Conservation (phyloP, 2,329 filamentous ascomycete species). For the Gnomoniopsis smithogilvyi region DNA sequence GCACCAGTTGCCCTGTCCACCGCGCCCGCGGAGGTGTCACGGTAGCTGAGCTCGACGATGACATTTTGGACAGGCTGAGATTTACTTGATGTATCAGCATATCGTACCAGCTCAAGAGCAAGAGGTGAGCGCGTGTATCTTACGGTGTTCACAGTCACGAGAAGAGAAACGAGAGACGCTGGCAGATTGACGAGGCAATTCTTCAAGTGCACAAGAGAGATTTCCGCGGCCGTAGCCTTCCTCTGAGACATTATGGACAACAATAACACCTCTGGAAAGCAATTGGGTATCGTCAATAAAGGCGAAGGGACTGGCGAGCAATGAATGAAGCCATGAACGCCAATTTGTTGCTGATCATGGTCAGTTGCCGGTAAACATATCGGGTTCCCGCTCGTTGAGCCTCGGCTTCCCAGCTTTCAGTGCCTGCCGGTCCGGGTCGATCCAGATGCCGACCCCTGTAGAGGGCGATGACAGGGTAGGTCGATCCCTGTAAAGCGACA, state of each 20-base stretch:
- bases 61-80: conserved; percentile 87
- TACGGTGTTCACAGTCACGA: conserved; percentile 89
- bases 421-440: background rate
- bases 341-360: background rate
- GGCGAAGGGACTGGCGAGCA: background rate
- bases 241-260: conserved; percentile 28
- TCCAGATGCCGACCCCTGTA: background rate
- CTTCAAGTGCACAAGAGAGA: conserved; percentile 83
- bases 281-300: background rate
- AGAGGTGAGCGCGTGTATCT: conserved; percentile 30
- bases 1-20: conserved; percentile 40
- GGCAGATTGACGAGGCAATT: conserved; percentile 95
- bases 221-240: conserved; percentile 68
- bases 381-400: background rate
- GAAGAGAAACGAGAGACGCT: conserved; percentile 73
- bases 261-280: background rate
- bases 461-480: background rate
- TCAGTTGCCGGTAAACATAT: background rate
- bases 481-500: background rate
- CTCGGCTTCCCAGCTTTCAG: background rate
- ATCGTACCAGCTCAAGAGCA: background rate
- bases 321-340: background rate
- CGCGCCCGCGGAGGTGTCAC: conserved; percentile 47
- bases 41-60: conserved; percentile 84
- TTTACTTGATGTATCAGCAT: conserved; percentile 20